phyloP scores from a whole-genome alignment of 495 filamentous ascomycete genomes.

The Talaromyces nanjingensis region DNA sequence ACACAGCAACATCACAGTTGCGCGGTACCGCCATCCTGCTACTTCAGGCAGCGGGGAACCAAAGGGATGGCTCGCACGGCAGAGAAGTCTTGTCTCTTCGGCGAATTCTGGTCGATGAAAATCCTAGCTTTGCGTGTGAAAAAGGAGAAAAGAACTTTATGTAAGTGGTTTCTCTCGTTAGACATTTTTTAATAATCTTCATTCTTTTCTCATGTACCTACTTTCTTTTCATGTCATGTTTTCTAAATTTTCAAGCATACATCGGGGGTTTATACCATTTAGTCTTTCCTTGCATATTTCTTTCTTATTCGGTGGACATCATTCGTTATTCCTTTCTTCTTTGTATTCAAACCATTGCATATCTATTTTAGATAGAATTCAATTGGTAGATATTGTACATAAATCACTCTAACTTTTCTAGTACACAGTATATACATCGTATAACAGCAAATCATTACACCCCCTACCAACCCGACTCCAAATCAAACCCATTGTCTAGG shows the following conservation, averaged over 20 bases:
- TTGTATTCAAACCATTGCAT: not conserved
- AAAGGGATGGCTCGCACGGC: conserved; percentile 85
- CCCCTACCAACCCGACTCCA: too few species aligned
- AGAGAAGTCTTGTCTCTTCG: conserved; percentile 61
- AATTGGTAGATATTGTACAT: not conserved
- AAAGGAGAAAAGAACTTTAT: not conserved
- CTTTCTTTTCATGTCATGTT: not conserved
- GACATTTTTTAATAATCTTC: not conserved
- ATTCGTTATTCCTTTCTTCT: not conserved
- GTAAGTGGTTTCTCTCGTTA: not conserved
- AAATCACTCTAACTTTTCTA: not conserved
- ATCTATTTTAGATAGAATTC: not conserved
- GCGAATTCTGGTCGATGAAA: conserved; percentile 1
- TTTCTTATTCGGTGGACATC: not conserved
- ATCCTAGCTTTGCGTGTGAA: not conserved
- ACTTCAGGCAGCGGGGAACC: conserved; percentile 57
- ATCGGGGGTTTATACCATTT: not conserved
- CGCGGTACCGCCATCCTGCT: conserved; percentile 30
- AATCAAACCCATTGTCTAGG: conserved; percentile 83
- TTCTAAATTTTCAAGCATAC: not conserved
- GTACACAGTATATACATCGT: not conserved
- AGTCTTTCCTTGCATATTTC: not conserved
- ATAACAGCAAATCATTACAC: not conserved
- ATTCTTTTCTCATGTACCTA: not conserved
- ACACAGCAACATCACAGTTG: conserved; percentile 71